These are phyloP conservation scores for Lasiodiplodia citricola DNA, from an alignment of 2,329 filamentous ascomycete genomes.

Conservation along the genomic window DNA sequence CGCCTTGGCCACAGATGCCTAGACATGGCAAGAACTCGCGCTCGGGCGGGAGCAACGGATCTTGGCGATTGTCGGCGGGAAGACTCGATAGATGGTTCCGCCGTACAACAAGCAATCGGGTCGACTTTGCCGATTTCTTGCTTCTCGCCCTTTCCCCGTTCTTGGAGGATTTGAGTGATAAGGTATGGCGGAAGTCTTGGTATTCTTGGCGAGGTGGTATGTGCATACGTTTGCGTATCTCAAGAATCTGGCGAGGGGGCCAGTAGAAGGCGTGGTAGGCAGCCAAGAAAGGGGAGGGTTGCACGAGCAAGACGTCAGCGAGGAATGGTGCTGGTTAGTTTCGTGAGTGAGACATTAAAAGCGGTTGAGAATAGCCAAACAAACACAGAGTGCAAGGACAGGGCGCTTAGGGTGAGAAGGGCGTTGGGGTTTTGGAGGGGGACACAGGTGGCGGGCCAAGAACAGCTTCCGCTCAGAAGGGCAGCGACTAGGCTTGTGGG, in stretches of 20 bases:
- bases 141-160: background rate
- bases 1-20: slow-evolving; percentile 7
- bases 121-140: background rate
- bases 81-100: background rate
- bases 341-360: background rate
- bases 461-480: background rate
- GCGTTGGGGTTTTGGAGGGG: slow-evolving; percentile 11
- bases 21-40: background rate
- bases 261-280: background rate
- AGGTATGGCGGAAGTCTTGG: slow-evolving; percentile 15
- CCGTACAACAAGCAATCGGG: background rate
- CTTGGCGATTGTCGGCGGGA: background rate
- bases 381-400: background rate
- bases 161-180: background rate
- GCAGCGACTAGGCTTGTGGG: background rate
- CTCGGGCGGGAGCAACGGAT: background rate
- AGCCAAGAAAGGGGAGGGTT: slow-evolving; percentile 18
- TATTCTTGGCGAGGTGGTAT: slow-evolving; percentile 14
- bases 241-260: background rate
- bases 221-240: background rate
- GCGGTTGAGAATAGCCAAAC: background rate
- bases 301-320: background rate
- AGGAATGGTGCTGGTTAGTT: background rate
- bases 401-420: background rate
- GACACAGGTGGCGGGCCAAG: background rate